Conservation (phyloP, 768 basidiomycete genomes). For the Rhizopogon vinicolor region DNA sequence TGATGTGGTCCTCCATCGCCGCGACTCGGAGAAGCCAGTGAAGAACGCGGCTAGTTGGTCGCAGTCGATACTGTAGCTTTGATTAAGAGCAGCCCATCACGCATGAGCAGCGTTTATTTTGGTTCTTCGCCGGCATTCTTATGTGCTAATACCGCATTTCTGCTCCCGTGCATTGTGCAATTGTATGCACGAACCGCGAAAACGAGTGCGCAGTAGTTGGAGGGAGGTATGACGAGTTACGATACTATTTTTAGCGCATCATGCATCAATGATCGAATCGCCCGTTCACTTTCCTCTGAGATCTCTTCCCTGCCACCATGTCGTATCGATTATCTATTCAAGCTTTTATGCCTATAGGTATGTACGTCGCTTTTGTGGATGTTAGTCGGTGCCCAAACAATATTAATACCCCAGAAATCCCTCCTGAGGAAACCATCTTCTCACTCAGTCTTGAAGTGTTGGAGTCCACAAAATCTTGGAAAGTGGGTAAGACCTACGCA, state of each 20-base stretch:
- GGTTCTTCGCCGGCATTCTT: no score
- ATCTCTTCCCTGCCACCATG: conserved; percentile 16
- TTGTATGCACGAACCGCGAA: no score
- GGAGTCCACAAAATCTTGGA: conserved; percentile 56
- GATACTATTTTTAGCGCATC: conserved; percentile 4
- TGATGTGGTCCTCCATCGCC: no score
- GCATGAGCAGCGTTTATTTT: no score
- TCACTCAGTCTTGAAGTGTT: conserved; percentile 49
- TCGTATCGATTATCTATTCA: conserved; percentile 36
- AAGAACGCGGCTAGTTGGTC: no score
- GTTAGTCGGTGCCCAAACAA: not conserved
- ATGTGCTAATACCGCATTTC: no score
- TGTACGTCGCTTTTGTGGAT: not conserved
- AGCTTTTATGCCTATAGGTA: conserved; percentile 36
- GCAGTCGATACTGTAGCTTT: no score
- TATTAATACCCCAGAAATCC: conserved; percentile 41
- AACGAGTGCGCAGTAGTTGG: no score
- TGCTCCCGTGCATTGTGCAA: no score
- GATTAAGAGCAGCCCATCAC: no score
- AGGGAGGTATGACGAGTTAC: no score
- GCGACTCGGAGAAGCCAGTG: no score
- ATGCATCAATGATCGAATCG: not conserved
- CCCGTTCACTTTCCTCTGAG: not conserved
- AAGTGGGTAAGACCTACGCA: conserved; percentile 59
- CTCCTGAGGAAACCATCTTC: conserved; percentile 54